These are phyloP conservation scores for Eutrema heterophyllum DNA, from an alignment of 345 rosid genomes.

Conservation along the genomic window DNA sequence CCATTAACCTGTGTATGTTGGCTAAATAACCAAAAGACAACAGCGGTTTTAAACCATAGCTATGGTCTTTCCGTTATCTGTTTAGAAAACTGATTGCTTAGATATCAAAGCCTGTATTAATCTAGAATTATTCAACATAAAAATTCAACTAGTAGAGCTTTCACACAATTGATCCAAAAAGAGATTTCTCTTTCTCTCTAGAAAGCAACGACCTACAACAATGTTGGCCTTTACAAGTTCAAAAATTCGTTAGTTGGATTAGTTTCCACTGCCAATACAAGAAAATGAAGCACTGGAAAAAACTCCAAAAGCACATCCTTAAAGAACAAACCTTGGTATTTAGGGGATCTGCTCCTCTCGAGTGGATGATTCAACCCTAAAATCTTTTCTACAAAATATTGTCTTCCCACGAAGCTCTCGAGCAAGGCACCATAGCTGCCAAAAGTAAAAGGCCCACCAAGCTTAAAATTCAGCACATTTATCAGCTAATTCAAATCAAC, in stretches of 20 bases:
- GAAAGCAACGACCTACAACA: not conserved
- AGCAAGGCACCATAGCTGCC: constrained; percentile 68
- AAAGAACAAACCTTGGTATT: constrained; percentile 60
- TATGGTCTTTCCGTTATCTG: not conserved
- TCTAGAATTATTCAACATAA: not conserved
- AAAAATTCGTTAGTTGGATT: not conserved
- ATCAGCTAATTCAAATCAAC: no score
- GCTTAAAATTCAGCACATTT: no score
- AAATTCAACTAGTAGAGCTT: no score
- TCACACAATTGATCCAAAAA: not conserved
- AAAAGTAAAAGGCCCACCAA: not conserved
- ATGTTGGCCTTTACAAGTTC: not conserved
- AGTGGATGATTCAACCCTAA: constrained; percentile 69
- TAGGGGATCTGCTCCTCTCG: constrained; percentile 67
- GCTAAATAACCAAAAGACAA: not conserved
- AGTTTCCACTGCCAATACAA: not conserved
- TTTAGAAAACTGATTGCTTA: not conserved
- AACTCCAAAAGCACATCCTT: not conserved
- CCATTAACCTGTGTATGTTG: not conserved
- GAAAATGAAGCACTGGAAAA: not conserved
- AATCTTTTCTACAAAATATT: constrained; percentile 50
- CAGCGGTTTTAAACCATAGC: not conserved
- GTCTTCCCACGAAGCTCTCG: constrained; percentile 42
- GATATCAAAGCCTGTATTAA: not conserved
- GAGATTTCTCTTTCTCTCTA: not conserved